phyloP scores from a whole-genome alignment of 1,139 yeast species.

The Blastobotrys aristatus region DNA sequence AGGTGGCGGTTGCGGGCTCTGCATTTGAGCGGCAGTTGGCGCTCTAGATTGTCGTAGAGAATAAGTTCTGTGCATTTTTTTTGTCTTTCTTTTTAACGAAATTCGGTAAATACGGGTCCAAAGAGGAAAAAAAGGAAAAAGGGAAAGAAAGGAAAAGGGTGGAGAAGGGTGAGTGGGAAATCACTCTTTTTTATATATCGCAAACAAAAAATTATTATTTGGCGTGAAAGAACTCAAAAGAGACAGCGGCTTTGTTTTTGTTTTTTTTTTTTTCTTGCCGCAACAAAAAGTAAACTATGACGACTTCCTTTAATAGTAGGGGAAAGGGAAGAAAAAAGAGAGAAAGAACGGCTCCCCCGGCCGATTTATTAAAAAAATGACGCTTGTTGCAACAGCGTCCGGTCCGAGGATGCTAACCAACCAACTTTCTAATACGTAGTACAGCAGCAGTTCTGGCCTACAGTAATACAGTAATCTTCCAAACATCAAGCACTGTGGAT shows the following conservation, averaged over 20 bases:
- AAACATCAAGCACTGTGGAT: too few species aligned
- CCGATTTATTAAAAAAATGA: too few species aligned
- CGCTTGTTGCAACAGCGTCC: too few species aligned
- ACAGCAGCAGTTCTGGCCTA: too few species aligned
- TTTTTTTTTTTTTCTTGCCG: not conserved
- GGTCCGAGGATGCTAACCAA: too few species aligned
- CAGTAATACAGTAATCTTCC: too few species aligned
- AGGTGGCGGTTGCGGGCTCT: constrained; percentile 92
- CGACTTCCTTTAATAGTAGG: not conserved
- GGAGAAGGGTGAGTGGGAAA: not conserved
- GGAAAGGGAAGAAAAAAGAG: not conserved
- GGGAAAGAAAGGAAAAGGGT: not conserved
- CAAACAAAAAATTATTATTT: not conserved
- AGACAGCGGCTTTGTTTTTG: constrained; percentile 1
- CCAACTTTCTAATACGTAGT: too few species aligned
- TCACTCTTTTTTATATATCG: not conserved
- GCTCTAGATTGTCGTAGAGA: constrained; percentile 93
- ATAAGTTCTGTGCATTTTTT: constrained; percentile 92
- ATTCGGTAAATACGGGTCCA: not conserved
- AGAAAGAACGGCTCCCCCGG: too few species aligned
- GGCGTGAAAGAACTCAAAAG: not conserved
- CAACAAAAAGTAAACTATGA: not conserved
- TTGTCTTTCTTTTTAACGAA: not conserved
- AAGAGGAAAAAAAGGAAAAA: not conserved
- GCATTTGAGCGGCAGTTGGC: constrained; percentile 93